phyloP scores from a whole-genome alignment of 1,284 basidiomycete species.

The Sparassis latifolia region DNA sequence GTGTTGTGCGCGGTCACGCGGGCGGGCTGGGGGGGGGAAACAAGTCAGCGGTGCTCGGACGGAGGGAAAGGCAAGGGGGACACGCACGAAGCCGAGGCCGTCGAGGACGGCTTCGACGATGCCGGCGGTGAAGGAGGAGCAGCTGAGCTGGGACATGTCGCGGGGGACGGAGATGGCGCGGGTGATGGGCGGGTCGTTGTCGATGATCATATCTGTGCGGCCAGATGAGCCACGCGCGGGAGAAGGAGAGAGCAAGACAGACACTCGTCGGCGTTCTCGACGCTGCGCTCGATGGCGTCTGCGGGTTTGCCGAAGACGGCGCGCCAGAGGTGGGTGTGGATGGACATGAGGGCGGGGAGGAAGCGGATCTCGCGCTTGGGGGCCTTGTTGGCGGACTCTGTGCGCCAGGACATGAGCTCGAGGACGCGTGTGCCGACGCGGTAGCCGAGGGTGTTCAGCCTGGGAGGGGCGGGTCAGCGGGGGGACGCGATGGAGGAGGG shows the following conservation, averaged over 20 bases:
- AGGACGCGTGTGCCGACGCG: conserved; percentile 81
- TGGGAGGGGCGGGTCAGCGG: conserved; percentile 33
- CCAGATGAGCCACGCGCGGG: neutral
- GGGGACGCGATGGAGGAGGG: neutral
- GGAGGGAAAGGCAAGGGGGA: conserved; percentile 5
- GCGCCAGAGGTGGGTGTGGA: conserved; percentile 92
- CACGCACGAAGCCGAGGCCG: conserved; percentile 88
- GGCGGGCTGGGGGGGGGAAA: conserved; percentile 61
- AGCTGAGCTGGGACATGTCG: conserved; percentile 91
- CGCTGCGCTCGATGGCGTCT: conserved; percentile 92
- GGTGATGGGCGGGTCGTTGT: conserved; percentile 92
- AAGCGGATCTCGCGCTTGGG: conserved; percentile 88
- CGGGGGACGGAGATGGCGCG: conserved; percentile 89
- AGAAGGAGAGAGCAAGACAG: conserved; percentile 23
- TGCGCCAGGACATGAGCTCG: conserved; percentile 70
- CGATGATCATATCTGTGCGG: conserved; percentile 92
- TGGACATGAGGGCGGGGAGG: conserved; percentile 82
- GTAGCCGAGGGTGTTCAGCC: conserved; percentile 86
- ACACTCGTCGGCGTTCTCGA: conserved; percentile 96
- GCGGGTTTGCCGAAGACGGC: conserved; percentile 91
- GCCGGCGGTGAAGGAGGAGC: conserved; percentile 94
- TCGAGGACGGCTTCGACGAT: conserved; percentile 97
- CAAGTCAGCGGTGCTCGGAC: neutral
- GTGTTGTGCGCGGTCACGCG: conserved; percentile 96
- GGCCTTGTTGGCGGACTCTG: conserved; percentile 65